Base-by-base conservation (phyloP, 2,329 filamentous ascomycete genomes). In the Penicillium sp. region DNA sequence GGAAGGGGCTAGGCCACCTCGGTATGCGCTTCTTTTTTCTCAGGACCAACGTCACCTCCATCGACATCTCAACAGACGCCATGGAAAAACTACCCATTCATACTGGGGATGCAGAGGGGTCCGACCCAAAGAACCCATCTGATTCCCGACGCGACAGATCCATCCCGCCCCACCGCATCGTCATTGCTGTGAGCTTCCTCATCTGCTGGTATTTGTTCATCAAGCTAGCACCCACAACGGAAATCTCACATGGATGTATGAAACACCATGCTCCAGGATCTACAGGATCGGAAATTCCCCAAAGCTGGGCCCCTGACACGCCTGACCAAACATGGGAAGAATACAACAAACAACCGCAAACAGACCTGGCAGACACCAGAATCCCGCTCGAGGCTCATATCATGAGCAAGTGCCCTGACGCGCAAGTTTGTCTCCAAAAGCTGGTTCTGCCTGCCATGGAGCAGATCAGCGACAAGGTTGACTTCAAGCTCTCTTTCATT, bases 361-460 rank as follows among this genome's bases (percentile, higher is more conserved):
- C 23, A 16, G 16, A 38, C 6, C 44, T 18, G 13, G 10, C 24
- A 9, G 45, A 51, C 43, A 54, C 48, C 9, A 67, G 59, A 52
- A 87, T 97, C 4, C 88, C 90, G 4, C 75, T 99, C 2, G 94
- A 99, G 71, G 89, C 90, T 51, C 93, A 97, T 71, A 94, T 97
- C 64, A 99, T 97, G 87, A 89, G 86, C 75, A 96, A 97, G 79
- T 99, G 94, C 66, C 92, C 93, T 0, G 94, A 99, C 73, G 91
- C 94, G 2, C 82, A 81, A 70, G 87, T 90, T 67, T 96, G 93
- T 66, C 78, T 99, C 18, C 83, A 85, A 56, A 78, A 91, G 54
- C 76, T 99, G 62, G 81, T 99, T 23, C 75, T 97, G 15, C 94
- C 94, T 0, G 82, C 86, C 21, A 96, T 99, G 92, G 85, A 90